Conservation (phyloP, 2,329 filamentous ascomycete species). For the Hysterium pulicare region DNA sequence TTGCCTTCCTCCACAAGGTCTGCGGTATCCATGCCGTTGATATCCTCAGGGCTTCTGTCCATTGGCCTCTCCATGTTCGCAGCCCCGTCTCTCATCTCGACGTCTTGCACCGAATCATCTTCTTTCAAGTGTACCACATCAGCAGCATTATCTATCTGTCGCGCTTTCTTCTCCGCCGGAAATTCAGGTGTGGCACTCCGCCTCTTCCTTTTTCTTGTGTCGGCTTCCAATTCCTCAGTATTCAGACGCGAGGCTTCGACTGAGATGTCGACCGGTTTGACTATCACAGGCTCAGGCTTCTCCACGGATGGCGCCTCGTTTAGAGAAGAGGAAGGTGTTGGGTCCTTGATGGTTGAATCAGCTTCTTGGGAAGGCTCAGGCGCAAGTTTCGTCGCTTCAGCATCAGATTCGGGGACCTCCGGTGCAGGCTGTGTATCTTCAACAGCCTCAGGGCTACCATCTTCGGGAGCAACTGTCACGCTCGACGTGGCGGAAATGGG, state of each 20-base stretch:
- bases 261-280: constrained; percentile 14
- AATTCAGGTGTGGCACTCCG: constrained; percentile 39
- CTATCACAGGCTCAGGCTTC: constrained; percentile 23
- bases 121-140: constrained; percentile 28
- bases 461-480: background rate
- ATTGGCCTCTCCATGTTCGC: constrained; percentile 4
- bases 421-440: background rate
- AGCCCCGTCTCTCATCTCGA: constrained; percentile 22
- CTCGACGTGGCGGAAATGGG: background rate
- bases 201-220: constrained; percentile 41
- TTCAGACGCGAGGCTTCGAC: constrained; percentile 32
- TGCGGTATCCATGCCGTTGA: constrained; percentile 4
- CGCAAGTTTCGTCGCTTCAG: background rate
- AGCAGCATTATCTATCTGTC: constrained; percentile 33
- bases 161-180: constrained; percentile 40
- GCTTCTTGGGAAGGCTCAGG: background rate
- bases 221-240: constrained; percentile 36
- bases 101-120: constrained; percentile 22
- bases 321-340: constrained; percentile 17
- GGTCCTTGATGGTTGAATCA: constrained; percentile 2
- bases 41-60: background rate
- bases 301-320: constrained; percentile 32
- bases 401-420: background rate
- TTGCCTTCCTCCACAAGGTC: background rate
- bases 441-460: background rate